Evolutionary conservation across 2,329 filamentous ascomycete species (phyloP).

Genomic region (Clonostachys sp.): DNA sequence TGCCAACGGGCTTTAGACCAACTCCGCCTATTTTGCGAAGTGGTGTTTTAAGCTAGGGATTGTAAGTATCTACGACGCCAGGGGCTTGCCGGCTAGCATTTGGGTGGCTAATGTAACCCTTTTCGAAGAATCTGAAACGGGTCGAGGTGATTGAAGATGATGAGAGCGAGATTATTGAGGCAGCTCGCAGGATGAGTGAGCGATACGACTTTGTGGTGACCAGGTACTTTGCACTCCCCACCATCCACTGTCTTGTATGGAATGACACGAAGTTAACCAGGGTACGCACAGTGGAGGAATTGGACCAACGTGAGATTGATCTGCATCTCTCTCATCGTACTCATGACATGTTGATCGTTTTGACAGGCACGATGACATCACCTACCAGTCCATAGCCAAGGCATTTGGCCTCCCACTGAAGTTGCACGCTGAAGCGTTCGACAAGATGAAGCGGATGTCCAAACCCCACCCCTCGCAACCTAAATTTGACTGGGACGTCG

Average conservation of each 20-base stretch:
- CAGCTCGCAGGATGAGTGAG: conserved; percentile 78
- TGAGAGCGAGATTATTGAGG: conserved; percentile 84
- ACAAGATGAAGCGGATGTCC: conserved; percentile 78
- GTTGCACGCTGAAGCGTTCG: conserved; percentile 72
- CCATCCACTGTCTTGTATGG: too few relatives aligned
- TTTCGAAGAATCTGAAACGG: conserved; percentile 63
- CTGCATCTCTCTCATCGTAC: background rate
- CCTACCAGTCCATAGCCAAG: conserved; percentile 88
- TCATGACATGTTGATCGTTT: conserved; percentile 7
- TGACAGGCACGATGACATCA: conserved; percentile 89
- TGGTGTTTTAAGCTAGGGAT: conserved; percentile 61
- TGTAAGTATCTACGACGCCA: conserved; percentile 27
- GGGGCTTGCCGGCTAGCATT: too few relatives aligned
- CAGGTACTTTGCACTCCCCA: conserved; percentile 34
- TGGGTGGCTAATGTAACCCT: too few relatives aligned
- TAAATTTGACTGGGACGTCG: conserved; percentile 79
- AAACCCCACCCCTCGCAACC: conserved; percentile 68
- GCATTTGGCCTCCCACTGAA: conserved; percentile 75
- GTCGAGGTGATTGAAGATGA: conserved; percentile 94
- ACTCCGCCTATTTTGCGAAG: conserved; percentile 59
- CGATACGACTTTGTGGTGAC: conserved; percentile 95
- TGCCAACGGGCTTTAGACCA: conserved; percentile 39
- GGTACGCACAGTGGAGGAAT: conserved; percentile 69
- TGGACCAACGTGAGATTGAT: conserved; percentile 72
- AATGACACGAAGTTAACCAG: background rate